Conservation (phyloP, 1,284 basidiomycete species). For the Austroboletus niveus region DNA sequence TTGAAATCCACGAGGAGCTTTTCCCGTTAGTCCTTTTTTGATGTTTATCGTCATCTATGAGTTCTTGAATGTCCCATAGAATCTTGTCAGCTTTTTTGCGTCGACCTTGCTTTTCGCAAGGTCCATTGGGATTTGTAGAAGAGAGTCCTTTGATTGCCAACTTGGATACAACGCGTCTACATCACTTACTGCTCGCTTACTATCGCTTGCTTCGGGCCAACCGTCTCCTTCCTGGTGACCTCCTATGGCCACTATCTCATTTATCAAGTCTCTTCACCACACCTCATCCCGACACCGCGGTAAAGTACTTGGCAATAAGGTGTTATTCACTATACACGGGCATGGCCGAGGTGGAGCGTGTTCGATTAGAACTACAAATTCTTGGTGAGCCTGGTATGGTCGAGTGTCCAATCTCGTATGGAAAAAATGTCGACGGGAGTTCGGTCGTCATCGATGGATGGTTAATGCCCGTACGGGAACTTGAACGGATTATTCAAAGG, state of each 20-base stretch:
- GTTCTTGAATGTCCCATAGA: constrained; percentile 33
- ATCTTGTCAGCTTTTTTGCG: constrained; percentile 50
- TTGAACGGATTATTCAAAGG: constrained; percentile 53
- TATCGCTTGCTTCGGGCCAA: constrained; percentile 78
- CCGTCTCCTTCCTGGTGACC: constrained; percentile 57
- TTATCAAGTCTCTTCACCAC: constrained; percentile 58
- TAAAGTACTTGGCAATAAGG: constrained; percentile 70
- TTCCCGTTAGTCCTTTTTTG: constrained; percentile 58
- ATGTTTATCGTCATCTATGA: neutral
- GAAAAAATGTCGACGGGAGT: constrained; percentile 43
- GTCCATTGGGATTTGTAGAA: constrained; percentile 52
- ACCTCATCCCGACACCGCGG: constrained; percentile 58
- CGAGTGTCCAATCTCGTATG: constrained; percentile 59
- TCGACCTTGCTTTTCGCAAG: constrained; percentile 45
- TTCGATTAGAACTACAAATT: constrained; percentile 57
- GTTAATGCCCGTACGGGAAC: constrained; percentile 72
- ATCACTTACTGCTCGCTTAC: constrained; percentile 73
- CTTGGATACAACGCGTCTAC: constrained; percentile 48
- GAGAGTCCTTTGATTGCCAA: constrained; percentile 28
- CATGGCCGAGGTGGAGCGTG: constrained; percentile 75
- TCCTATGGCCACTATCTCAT: constrained; percentile 66
- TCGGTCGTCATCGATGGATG: constrained; percentile 64
- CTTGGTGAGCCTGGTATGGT: constrained; percentile 56
- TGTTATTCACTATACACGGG: constrained; percentile 74
- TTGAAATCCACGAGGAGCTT: constrained; percentile 72